phyloP scores from a whole-genome alignment of 108 stramenopile species.

The Chaetoceros muelleri region DNA sequence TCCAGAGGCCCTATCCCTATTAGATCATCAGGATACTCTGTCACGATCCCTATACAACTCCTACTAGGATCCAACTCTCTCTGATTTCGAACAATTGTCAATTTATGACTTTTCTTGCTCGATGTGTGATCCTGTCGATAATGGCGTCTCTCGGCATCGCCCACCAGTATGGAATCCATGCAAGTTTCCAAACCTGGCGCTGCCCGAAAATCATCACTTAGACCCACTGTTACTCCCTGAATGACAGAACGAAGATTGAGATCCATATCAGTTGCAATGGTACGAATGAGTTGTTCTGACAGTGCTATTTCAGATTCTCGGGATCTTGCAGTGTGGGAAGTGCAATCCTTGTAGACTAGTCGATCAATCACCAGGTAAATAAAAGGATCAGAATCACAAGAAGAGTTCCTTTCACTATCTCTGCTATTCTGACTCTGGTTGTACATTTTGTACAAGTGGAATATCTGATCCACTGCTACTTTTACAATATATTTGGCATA shows the following conservation, averaged over 20 bases:
- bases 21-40: constrained; percentile 33
- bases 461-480: background rate
- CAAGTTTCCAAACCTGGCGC: constrained; percentile 62
- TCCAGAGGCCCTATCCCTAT: constrained; percentile 22
- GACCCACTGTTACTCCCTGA: constrained; percentile 43
- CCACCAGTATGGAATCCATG: constrained; percentile 34
- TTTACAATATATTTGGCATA: background rate
- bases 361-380: constrained; percentile 38
- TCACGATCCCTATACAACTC: constrained; percentile 34
- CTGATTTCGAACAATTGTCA: constrained; percentile 1
- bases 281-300: constrained; percentile 25
- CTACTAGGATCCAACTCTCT: constrained; percentile 14
- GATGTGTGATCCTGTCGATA: background rate
- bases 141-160: constrained; percentile 26
- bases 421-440: background rate
- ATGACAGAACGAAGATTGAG: constrained; percentile 22
- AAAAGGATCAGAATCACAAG: too few relatives aligned
- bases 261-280: constrained; percentile 21
- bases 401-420: too few relatives aligned
- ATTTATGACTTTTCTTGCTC: background rate
- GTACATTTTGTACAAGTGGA: background rate
- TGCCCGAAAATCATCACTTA: constrained; percentile 35
- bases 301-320: constrained; percentile 3
- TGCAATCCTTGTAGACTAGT: constrained; percentile 6
- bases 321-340: constrained; percentile 3